These are phyloP conservation scores for Eurotiales sp. DNA, from an alignment of 2,329 filamentous ascomycete genomes.

Conservation along the genomic window DNA sequence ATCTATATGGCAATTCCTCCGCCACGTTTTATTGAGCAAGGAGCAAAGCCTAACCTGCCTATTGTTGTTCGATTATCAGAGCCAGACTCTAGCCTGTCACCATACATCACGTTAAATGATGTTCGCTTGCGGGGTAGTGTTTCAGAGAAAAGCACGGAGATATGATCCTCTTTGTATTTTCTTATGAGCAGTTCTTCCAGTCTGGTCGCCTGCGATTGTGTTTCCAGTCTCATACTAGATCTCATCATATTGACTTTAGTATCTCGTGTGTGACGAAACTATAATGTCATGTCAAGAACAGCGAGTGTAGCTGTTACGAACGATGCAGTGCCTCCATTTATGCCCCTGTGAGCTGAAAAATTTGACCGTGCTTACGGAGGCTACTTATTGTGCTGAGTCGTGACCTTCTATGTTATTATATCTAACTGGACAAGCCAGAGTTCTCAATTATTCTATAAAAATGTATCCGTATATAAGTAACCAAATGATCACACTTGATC, in stretches of 20 bases:
- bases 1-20: not conserved
- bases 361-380: no score
- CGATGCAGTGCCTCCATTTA: no score
- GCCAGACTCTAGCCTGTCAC: not conserved
- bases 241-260: not conserved
- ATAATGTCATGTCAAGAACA: no score
- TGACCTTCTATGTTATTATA: no score
- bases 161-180: not conserved
- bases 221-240: not conserved
- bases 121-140: not conserved
- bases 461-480: no score
- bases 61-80: not conserved
- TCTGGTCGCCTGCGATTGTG: not conserved
- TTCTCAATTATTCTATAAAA: no score
- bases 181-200: not conserved
- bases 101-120: not conserved
- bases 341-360: no score
- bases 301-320: no score
- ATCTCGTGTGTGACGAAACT: conserved; percentile 17
- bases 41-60: not conserved
- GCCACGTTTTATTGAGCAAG: not conserved
- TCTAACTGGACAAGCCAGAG: no score
- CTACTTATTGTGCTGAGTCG: no score
- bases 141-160: not conserved
- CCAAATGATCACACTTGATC: no score